Evolutionary conservation across 2,329 filamentous ascomycete species (phyloP).

Genomic region (Apiospora koreana): DNA sequence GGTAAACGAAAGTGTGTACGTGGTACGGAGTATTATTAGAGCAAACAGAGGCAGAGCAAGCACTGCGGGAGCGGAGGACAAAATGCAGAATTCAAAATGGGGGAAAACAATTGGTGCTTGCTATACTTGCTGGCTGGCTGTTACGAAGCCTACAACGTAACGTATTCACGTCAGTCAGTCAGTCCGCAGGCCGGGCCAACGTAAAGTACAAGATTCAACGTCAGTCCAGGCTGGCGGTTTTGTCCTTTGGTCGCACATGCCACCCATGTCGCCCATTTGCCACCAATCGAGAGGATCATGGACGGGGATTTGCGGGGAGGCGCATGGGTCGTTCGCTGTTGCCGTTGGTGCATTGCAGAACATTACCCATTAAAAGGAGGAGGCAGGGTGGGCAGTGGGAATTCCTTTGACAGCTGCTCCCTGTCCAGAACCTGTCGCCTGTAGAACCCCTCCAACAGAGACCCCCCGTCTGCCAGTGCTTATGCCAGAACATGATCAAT

Average conservation of each 20-base stretch:
- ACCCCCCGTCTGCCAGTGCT: neutral
- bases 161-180: neutral
- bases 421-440: neutral
- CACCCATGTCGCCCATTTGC: neutral
- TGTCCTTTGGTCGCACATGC: neutral
- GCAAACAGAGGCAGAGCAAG: neutral
- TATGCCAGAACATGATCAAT: too few species aligned
- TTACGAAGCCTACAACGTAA: conserved; percentile 7
- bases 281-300: neutral
- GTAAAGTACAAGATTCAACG: neutral
- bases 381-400: neutral
- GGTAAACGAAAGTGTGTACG: neutral
- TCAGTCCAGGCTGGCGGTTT: neutral
- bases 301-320: neutral
- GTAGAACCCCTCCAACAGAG: neutral
- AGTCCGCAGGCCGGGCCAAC: neutral
- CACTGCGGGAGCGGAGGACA: too few species aligned
- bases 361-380: neutral
- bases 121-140: too few species aligned
- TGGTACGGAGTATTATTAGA: neutral
- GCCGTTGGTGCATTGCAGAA: neutral
- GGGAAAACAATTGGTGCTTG: neutral
- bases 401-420: neutral
- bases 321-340: neutral
- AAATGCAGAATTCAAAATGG: neutral